Percentiles rank a stretch among this genome's conserved stretches.
phyloP scores from a whole-genome alignment of 169 alveolate species.

The Miamiensis avidus region DNA sequence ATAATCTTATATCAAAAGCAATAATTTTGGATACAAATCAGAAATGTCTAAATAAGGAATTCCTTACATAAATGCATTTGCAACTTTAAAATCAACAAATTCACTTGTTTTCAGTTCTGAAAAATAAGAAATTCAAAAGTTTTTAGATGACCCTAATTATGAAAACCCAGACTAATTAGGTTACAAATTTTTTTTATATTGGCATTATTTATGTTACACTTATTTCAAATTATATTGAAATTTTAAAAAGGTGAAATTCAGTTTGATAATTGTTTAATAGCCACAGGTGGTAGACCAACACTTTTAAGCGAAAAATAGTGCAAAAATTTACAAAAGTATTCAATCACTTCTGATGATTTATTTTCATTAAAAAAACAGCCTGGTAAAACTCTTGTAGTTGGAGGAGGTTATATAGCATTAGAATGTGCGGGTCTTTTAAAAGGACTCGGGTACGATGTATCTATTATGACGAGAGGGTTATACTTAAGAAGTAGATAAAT shows the following conservation, averaged over 20 bases:
- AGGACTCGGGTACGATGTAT: conserved; percentile 75
- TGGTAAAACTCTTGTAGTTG: conserved; percentile 82
- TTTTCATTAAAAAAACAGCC: conserved; percentile 70
- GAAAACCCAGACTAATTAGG: conserved; percentile 48
- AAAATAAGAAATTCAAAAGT: conserved; percentile 44
- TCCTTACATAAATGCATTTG: conserved; percentile 58
- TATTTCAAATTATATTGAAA: no score
- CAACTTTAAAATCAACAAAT: conserved; percentile 34
- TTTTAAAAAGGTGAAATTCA: no score
- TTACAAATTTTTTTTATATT: no score
- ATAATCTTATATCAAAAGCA: conserved; percentile 65
- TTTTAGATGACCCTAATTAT: conserved; percentile 42
- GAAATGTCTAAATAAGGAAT: conserved; percentile 53
- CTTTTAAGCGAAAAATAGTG: conserved; percentile 30
- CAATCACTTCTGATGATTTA: conserved; percentile 81
- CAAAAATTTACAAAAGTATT: conserved; percentile 51
- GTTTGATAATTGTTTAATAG: conserved; percentile 64
- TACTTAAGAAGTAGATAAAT: conserved; percentile 57
- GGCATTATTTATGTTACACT: no score
- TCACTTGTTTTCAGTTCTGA: conserved; percentile 31
- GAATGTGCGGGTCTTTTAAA: conserved; percentile 82
- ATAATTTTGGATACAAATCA: conserved; percentile 73
- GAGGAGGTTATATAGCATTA: conserved; percentile 83
- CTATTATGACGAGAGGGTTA: conserved; percentile 68
- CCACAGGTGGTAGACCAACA: conserved; percentile 79